Evolutionary conservation across 1,139 yeast species (phyloP).

Genomic region (Suhomyces atakaporum): DNA sequence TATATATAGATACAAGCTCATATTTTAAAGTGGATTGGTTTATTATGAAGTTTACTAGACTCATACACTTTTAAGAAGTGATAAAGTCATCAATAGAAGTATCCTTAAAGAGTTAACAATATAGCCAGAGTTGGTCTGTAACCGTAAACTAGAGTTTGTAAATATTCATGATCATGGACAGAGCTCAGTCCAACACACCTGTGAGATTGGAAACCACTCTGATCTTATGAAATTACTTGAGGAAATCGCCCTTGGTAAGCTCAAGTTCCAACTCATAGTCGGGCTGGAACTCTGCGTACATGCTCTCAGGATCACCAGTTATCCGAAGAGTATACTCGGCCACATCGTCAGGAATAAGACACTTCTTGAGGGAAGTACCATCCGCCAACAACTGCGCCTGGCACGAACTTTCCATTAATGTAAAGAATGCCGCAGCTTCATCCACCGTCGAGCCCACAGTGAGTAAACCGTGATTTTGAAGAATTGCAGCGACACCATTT

Average conservation of each 20-base stretch:
- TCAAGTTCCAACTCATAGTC: slow-evolving; percentile 48
- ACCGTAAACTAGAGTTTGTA: too few relatives aligned
- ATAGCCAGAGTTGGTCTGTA: too few relatives aligned
- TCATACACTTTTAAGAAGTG: too few relatives aligned
- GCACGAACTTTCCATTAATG: slow-evolving; percentile 64
- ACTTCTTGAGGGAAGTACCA: slow-evolving; percentile 37
- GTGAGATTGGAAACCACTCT: too few relatives aligned
- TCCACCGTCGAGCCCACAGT: slow-evolving; percentile 80
- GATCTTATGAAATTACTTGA: slow-evolving; percentile 13
- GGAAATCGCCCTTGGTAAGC: slow-evolving; percentile 21
- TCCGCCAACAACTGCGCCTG: slow-evolving; percentile 72
- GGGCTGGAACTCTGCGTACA: slow-evolving; percentile 75
- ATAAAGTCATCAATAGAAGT: too few relatives aligned
- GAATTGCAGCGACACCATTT: slow-evolving; percentile 60
- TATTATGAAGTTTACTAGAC: too few relatives aligned
- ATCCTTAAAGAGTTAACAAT: too few relatives aligned
- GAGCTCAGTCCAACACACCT: too few relatives aligned
- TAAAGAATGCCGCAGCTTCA: slow-evolving; percentile 77
- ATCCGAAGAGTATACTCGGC: slow-evolving; percentile 68
- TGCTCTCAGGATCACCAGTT: slow-evolving; percentile 64
- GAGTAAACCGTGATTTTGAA: slow-evolving; percentile 77
- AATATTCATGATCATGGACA: too few relatives aligned
- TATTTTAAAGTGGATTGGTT: too few relatives aligned
- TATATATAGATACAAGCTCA: too few relatives aligned
- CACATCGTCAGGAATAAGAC: slow-evolving; percentile 58